phyloP scores from a whole-genome alignment of 129 eudicot genomes.

The Apium graveolens region DNA sequence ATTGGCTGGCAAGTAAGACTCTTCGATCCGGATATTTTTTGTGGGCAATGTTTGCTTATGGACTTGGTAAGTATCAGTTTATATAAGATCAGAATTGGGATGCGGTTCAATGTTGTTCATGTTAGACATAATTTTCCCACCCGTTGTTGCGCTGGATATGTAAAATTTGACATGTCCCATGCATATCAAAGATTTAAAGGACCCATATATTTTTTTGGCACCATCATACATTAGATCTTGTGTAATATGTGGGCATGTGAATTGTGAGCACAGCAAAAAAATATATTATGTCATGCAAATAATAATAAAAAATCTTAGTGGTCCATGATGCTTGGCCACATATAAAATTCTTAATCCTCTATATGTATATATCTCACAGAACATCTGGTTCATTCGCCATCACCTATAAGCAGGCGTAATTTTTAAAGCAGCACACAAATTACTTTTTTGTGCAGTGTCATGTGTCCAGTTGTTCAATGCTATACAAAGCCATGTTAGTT shows the following conservation, averaged over 20 bases:
- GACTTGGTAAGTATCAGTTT: slow-evolving; percentile 43
- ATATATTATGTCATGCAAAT: neutral
- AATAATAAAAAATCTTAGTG: neutral
- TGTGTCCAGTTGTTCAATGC: neutral
- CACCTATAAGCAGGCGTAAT: neutral
- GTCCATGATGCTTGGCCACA: neutral
- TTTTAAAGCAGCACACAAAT: neutral
- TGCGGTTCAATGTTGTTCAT: neutral
- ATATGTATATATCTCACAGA: neutral
- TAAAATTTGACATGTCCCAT: neutral
- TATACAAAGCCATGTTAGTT: neutral
- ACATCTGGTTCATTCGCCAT: neutral
- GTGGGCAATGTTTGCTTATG: slow-evolving; percentile 84
- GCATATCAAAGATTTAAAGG: neutral
- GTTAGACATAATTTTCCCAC: neutral
- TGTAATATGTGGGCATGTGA: neutral
- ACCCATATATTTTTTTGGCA: neutral
- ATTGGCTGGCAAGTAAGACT: slow-evolving; percentile 73
- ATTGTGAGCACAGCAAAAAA: neutral
- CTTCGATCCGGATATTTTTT: slow-evolving; percentile 71
- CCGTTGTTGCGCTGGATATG: neutral
- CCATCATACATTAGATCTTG: neutral
- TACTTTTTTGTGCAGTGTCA: neutral
- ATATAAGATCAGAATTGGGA: neutral
- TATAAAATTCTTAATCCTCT: neutral